A percentile compares a stretch with the other conserved stretches of the same genome.
phyloP scores from a whole-genome alignment of 805 yeast genomes.

The Metschnikowia lunata region DNA sequence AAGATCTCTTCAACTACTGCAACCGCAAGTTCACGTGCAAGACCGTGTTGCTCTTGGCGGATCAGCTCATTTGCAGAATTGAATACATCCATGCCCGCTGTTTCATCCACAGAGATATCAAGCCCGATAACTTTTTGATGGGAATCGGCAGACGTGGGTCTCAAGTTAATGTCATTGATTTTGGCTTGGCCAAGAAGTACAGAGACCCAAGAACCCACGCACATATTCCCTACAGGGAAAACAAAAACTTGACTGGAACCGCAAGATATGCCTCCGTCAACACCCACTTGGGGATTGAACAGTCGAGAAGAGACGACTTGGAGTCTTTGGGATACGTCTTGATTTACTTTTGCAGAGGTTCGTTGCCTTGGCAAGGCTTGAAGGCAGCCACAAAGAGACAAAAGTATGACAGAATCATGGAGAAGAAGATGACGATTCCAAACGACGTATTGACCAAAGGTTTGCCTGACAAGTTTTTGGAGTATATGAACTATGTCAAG shows the following conservation, averaged over 20 bases:
- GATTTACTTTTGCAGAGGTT: slow-evolving; percentile 21
- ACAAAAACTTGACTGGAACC: slow-evolving; percentile 21
- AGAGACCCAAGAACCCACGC: slow-evolving; percentile 91
- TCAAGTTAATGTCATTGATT: slow-evolving; percentile 90
- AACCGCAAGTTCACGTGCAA: slow-evolving; percentile 89
- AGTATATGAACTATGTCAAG: slow-evolving; percentile 83
- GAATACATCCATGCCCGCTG: slow-evolving; percentile 95
- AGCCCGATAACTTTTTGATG: slow-evolving; percentile 81
- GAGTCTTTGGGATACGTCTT: slow-evolving; percentile 20
- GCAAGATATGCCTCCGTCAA: slow-evolving; percentile 22
- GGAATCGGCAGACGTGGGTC: slow-evolving; percentile 93
- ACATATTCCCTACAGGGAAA: slow-evolving; percentile 64
- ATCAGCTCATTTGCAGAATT: slow-evolving; percentile 88
- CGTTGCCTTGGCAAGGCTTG: slow-evolving; percentile 22
- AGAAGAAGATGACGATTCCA: slow-evolving; percentile 21
- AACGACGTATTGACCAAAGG: slow-evolving; percentile 43
- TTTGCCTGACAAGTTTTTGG: slow-evolving; percentile 83
- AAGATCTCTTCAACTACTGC: slow-evolving; percentile 94
- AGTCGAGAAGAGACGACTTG: slow-evolving; percentile 20
- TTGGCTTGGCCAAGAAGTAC: slow-evolving; percentile 89
- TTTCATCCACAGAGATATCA: slow-evolving; percentile 79
- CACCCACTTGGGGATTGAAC: slow-evolving; percentile 22
- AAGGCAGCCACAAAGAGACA: slow-evolving; percentile 22
- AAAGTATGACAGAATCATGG: slow-evolving; percentile 22
- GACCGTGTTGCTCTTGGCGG: slow-evolving; percentile 88